Conservation (phyloP, 805 yeast species). For the Candida golubevii region DNA sequence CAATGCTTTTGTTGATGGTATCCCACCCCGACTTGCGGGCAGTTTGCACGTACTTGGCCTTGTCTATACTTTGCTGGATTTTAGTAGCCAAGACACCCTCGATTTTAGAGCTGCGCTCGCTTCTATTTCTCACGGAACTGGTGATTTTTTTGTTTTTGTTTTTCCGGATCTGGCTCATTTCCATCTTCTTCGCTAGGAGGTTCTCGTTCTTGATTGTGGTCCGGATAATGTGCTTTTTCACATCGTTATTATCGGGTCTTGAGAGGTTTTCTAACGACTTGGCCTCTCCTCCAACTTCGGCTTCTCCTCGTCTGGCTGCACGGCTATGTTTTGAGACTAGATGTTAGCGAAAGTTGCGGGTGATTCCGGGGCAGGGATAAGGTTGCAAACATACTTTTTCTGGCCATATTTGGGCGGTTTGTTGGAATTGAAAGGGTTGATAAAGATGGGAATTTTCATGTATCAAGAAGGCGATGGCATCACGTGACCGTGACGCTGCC, state of each 20-base stretch:
- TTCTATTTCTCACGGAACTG: slow-evolving; percentile 29
- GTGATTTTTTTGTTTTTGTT: slow-evolving; percentile 29
- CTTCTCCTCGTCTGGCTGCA: slow-evolving; percentile 70
- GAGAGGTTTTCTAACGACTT: slow-evolving; percentile 50
- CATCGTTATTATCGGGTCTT: slow-evolving; percentile 55
- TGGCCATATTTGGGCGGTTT: slow-evolving; percentile 29
- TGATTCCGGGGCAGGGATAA: not conserved
- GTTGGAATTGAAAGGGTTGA: not conserved
- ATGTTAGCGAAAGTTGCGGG: slow-evolving; percentile 14
- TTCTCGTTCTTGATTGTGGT: slow-evolving; percentile 63
- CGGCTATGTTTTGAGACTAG: slow-evolving; percentile 65
- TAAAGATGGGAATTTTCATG: not conserved
- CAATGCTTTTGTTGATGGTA: slow-evolving; percentile 50
- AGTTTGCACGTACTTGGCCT: slow-evolving; percentile 58
- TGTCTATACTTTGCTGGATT: slow-evolving; percentile 58
- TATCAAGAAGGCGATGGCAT: slow-evolving; percentile 4
- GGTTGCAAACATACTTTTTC: slow-evolving; percentile 31
- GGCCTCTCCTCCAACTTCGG: slow-evolving; percentile 41
- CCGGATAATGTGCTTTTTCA: slow-evolving; percentile 61
- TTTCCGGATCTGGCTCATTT: slow-evolving; percentile 32
- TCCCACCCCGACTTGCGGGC: slow-evolving; percentile 76
- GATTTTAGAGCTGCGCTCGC: slow-evolving; percentile 48
- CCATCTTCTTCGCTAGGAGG: slow-evolving; percentile 53
- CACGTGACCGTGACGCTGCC: slow-evolving; percentile 7
- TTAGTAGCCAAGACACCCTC: slow-evolving; percentile 57